Evolutionary conservation across 2,329 filamentous ascomycete species (phyloP).

Genomic region (Cladosporium velox): DNA sequence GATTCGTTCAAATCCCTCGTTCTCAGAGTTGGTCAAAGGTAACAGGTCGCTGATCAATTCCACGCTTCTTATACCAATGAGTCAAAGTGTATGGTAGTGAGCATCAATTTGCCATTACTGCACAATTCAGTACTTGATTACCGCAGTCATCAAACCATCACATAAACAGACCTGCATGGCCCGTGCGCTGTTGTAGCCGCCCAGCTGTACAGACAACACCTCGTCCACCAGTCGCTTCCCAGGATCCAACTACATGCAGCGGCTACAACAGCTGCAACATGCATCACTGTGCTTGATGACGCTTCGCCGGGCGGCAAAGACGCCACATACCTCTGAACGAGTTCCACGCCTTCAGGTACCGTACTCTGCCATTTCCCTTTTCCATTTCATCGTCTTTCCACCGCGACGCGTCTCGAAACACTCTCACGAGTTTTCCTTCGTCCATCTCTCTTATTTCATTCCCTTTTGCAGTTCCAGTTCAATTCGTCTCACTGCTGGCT

Average conservation of each 20-base stretch:
- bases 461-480: not conserved
- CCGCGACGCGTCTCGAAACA: slow-evolving; percentile 12
- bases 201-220: slow-evolving; percentile 9
- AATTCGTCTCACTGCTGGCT: slow-evolving; percentile 19
- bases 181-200: slow-evolving; percentile 7
- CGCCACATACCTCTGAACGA: slow-evolving; percentile 10
- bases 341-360: not conserved
- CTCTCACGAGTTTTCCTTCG: slow-evolving; percentile 16
- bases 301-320: slow-evolving; percentile 38
- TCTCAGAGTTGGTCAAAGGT: not conserved
- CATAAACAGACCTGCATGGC: not conserved
- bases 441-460: slow-evolving; percentile 4
- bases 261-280: slow-evolving; percentile 12
- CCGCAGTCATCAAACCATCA: not conserved
- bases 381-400: not conserved
- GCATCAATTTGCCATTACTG: not conserved
- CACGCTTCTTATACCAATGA: not conserved
- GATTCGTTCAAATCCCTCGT: not conserved
- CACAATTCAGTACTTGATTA: not conserved
- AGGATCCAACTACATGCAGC: slow-evolving; percentile 15
- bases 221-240: slow-evolving; percentile 16
- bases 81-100: not conserved
- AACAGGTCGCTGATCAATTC: not conserved
- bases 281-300: slow-evolving; percentile 17
- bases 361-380: slow-evolving; percentile 11